Conservation (phyloP, 1,284 basidiomycete genomes). For the Cryptococcus sp. region DNA sequence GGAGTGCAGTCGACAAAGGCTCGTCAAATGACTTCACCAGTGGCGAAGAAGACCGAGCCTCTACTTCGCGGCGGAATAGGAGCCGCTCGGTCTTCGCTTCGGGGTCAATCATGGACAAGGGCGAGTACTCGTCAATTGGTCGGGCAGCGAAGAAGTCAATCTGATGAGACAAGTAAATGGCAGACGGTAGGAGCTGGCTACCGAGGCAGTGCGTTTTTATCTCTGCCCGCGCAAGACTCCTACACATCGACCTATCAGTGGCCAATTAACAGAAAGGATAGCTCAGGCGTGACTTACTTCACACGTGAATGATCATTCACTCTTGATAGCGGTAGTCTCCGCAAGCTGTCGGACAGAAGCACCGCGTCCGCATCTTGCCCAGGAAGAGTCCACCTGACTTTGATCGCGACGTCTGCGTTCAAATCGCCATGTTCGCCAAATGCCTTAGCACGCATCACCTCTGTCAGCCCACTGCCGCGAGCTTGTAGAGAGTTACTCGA, state of each 20-base stretch:
- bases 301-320: neutral
- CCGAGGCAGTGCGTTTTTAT: conserved; percentile 69
- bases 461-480: conserved; percentile 41
- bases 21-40: conserved; percentile 66
- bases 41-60: conserved; percentile 55
- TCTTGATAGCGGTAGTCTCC: too few relatives aligned
- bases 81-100: conserved; percentile 65
- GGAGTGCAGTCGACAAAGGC: conserved; percentile 70
- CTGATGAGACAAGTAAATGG: conserved; percentile 77
- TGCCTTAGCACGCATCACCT: conserved; percentile 45
- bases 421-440: conserved; percentile 53
- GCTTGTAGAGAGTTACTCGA: conserved; percentile 4
- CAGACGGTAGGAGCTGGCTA: conserved; percentile 63
- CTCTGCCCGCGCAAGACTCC: conserved; percentile 73
- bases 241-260: conserved; percentile 33
- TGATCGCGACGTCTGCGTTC: conserved; percentile 58
- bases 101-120: conserved; percentile 67
- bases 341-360: neutral
- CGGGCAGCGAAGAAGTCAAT: conserved; percentile 70
- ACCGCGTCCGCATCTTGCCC: conserved; percentile 59
- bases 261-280: neutral
- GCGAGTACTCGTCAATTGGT: conserved; percentile 74
- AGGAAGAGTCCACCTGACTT: conserved; percentile 69
- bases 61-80: conserved; percentile 69
- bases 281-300: neutral